A percentile compares a stretch with the other conserved stretches of the same genome.
phyloP scores from a whole-genome alignment of 306 rosid genomes.

The Arachis stenosperma region DNA sequence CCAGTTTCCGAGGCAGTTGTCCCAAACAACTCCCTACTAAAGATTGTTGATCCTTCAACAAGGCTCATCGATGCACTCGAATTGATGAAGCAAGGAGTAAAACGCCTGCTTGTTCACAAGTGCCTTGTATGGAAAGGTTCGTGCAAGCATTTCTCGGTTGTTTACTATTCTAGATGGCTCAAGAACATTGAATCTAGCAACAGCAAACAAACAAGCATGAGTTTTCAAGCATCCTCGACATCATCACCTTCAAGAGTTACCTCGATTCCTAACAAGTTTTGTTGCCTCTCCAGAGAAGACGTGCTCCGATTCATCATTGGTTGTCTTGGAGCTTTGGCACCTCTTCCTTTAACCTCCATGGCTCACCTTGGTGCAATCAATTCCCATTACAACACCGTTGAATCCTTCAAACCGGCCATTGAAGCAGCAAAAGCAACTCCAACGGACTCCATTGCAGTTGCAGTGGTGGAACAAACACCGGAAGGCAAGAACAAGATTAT shows the following conservation, averaged over 20 bases:
- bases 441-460: constrained; percentile 74
- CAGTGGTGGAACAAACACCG: constrained; percentile 60
- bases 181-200: constrained; percentile 67
- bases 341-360: constrained; percentile 88
- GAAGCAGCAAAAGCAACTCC: constrained; percentile 62
- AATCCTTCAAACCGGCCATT: constrained; percentile 69
- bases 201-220: constrained; percentile 53
- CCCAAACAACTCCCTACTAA: constrained; percentile 62
- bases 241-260: constrained; percentile 27
- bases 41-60: constrained; percentile 86
- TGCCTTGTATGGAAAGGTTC: constrained; percentile 90
- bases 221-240: constrained; percentile 53
- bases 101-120: constrained; percentile 81
- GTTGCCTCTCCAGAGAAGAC: constrained; percentile 95
- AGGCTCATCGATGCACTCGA: constrained; percentile 91
- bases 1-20: constrained; percentile 71
- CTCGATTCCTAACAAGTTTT: constrained; percentile 58
- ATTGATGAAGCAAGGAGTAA: constrained; percentile 97
- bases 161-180: constrained; percentile 89
- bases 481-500: constrained; percentile 69
- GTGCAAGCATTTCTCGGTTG: constrained; percentile 91
- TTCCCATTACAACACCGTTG: constrained; percentile 64
- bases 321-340: constrained; percentile 96
- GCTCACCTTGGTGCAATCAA: constrained; percentile 73
- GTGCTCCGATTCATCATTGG: constrained; percentile 90